Evolutionary conservation across 768 basidiomycete species (phyloP).

Genomic region (Amanita molliuscula): DNA sequence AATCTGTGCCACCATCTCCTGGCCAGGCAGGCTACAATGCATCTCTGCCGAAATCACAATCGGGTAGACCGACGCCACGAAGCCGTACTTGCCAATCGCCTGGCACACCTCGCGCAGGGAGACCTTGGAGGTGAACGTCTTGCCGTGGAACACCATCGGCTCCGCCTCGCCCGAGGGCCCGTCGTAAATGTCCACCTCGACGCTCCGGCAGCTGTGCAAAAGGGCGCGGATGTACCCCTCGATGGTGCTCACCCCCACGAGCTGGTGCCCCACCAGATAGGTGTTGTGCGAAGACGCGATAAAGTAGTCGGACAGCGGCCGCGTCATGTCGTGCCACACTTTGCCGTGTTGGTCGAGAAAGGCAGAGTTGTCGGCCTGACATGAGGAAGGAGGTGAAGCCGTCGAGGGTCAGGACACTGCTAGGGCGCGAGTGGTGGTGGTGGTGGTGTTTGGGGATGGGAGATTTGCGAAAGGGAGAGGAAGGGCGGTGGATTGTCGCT

Average conservation of each 20-base stretch:
- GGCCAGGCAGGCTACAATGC: slow-evolving; percentile 72
- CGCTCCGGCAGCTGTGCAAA: slow-evolving; percentile 73
- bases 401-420: slow-evolving; percentile 36
- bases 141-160: slow-evolving; percentile 84
- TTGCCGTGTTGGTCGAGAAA: slow-evolving; percentile 30
- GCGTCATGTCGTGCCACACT: slow-evolving; percentile 78
- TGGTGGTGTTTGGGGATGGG: no score
- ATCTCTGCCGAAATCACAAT: slow-evolving; percentile 91
- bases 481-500: not conserved
- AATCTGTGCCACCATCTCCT: slow-evolving; percentile 69
- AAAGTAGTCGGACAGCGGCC: slow-evolving; percentile 80
- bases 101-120: slow-evolving; percentile 70
- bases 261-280: slow-evolving; percentile 69
- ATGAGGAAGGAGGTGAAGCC: slow-evolving; percentile 72
- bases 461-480: not conserved
- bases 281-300: slow-evolving; percentile 88
- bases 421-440: not conserved
- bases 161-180: slow-evolving; percentile 34
- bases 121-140: slow-evolving; percentile 79
- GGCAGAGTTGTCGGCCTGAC: slow-evolving; percentile 63
- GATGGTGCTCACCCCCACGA: slow-evolving; percentile 69
- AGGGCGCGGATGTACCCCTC: slow-evolving; percentile 86
- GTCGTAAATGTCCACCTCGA: slow-evolving; percentile 91
- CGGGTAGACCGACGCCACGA: slow-evolving; percentile 84
- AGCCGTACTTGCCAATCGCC: slow-evolving; percentile 84